phyloP scores from a whole-genome alignment of 768 basidiomycete genomes.

The Pisolithus orientalis region DNA sequence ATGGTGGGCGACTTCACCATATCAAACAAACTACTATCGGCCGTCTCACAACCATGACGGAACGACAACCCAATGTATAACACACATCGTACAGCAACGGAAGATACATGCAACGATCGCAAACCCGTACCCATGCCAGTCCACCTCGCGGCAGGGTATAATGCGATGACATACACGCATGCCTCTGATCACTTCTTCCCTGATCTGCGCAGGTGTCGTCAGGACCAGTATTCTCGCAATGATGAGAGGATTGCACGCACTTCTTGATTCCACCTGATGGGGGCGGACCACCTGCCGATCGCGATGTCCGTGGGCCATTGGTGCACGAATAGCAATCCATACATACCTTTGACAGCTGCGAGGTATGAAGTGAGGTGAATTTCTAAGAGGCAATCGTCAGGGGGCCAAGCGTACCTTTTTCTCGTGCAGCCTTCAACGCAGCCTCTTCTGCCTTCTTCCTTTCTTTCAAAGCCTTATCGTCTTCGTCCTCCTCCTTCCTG shows the following conservation, averaged over 20 bases:
- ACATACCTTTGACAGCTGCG: conserved; percentile 26
- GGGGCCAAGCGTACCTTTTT: conserved; percentile 48
- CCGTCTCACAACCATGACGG: too few species aligned
- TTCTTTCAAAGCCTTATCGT: conserved; percentile 66
- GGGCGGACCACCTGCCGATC: conserved; percentile 47
- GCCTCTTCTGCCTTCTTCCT: conserved; percentile 72
- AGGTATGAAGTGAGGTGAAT: background rate
- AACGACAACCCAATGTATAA: too few species aligned
- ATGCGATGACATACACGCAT: background rate
- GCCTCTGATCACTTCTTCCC: conserved; percentile 54
- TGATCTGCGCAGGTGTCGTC: conserved; percentile 37
- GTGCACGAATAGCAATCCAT: conserved; percentile 1
- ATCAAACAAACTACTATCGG: too few species aligned
- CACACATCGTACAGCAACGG: too few species aligned
- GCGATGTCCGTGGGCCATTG: background rate
- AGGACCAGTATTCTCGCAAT: background rate
- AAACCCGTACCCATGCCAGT: background rate
- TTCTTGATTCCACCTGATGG: conserved; percentile 81
- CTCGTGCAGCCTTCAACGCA: conserved; percentile 65
- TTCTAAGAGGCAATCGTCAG: conserved; percentile 2
- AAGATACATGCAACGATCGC: background rate
- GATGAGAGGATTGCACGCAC: conserved; percentile 37
- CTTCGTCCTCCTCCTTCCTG: conserved; percentile 64
- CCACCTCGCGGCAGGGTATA: background rate
- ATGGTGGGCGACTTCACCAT: too few species aligned